These are phyloP conservation scores for Paxillus rubicundulus DNA, from an alignment of 768 basidiomycete species.

Conservation along the genomic window DNA sequence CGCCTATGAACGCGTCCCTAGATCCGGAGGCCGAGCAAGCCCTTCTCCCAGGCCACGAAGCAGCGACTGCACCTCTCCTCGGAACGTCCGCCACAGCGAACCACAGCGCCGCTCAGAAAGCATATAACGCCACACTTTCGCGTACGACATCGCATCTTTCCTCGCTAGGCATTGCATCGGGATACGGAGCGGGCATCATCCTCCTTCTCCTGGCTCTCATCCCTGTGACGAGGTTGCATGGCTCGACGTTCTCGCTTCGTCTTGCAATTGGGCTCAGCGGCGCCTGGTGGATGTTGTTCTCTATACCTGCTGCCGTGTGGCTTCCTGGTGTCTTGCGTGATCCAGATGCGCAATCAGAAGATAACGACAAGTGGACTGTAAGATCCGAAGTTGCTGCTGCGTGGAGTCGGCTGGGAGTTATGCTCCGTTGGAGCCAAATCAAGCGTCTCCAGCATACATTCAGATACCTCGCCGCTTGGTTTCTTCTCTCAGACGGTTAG, in stretches of 20 bases:
- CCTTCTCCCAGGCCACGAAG: slow-evolving; percentile 17
- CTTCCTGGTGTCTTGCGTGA: slow-evolving; percentile 44
- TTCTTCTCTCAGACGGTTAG: slow-evolving; percentile 87
- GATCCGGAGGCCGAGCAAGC: slow-evolving; percentile 17
- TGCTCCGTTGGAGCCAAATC: slow-evolving; percentile 74
- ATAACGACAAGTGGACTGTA: slow-evolving; percentile 42
- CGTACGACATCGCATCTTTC: slow-evolving; percentile 81
- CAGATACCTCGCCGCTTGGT: slow-evolving; percentile 90
- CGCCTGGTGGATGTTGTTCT: slow-evolving; percentile 84
- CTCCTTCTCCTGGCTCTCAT: slow-evolving; percentile 72
- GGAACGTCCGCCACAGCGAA: slow-evolving; percentile 5
- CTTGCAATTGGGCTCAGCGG: slow-evolving; percentile 85
- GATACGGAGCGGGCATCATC: slow-evolving; percentile 81
- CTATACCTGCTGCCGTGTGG: slow-evolving; percentile 75
- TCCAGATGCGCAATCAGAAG: neutral
- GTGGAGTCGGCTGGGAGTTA: slow-evolving; percentile 73
- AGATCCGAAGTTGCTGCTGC: slow-evolving; percentile 56
- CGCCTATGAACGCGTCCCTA: slow-evolving; percentile 17
- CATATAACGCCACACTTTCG: slow-evolving; percentile 61
- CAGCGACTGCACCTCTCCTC: slow-evolving; percentile 39
- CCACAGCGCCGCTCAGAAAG: slow-evolving; percentile 25
- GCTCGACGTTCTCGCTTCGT: slow-evolving; percentile 75
- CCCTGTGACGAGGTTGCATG: slow-evolving; percentile 70
- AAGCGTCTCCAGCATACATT: slow-evolving; percentile 79
- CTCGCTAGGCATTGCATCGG: slow-evolving; percentile 79